Evolutionary conservation across 805 yeast species (phyloP).

Genomic region (Cyberlindnera maclurae): DNA sequence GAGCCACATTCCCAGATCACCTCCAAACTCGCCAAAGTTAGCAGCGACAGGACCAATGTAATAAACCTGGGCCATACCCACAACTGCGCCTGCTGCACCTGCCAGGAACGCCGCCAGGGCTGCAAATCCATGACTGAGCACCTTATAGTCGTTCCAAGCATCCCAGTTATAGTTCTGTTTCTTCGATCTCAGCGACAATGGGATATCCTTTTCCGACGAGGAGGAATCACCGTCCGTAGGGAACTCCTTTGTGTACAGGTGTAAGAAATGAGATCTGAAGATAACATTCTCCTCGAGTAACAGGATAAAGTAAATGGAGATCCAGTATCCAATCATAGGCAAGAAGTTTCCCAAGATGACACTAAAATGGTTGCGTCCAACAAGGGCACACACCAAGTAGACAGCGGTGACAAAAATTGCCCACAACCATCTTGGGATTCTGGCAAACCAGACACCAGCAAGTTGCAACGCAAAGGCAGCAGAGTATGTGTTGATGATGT

Average conservation of each 20-base stretch:
- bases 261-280: conserved; percentile 47
- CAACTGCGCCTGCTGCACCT: conserved; percentile 76
- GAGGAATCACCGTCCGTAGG: not conserved
- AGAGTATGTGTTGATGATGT: conserved; percentile 73
- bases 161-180: conserved; percentile 59
- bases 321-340: conserved; percentile 93
- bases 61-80: conserved; percentile 86
- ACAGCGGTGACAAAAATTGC: conserved; percentile 54
- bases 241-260: conserved; percentile 38
- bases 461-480: conserved; percentile 76
- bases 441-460: conserved; percentile 44
- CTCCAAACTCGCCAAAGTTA: conserved; percentile 58
- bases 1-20: conserved; percentile 79
- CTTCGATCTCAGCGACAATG: conserved; percentile 15
- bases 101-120: conserved; percentile 55
- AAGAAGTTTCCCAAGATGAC: conserved; percentile 71
- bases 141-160: conserved; percentile 58
- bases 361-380: conserved; percentile 67
- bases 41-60: conserved; percentile 72
- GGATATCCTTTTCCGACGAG: not conserved
- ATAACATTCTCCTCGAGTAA: conserved; percentile 65
- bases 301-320: conserved; percentile 69
- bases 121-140: conserved; percentile 66
- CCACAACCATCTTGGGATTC: conserved; percentile 75
- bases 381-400: conserved; percentile 65